phyloP scores from a whole-genome alignment of 2,329 filamentous ascomycete genomes.

The Verticillium dahliae region DNA sequence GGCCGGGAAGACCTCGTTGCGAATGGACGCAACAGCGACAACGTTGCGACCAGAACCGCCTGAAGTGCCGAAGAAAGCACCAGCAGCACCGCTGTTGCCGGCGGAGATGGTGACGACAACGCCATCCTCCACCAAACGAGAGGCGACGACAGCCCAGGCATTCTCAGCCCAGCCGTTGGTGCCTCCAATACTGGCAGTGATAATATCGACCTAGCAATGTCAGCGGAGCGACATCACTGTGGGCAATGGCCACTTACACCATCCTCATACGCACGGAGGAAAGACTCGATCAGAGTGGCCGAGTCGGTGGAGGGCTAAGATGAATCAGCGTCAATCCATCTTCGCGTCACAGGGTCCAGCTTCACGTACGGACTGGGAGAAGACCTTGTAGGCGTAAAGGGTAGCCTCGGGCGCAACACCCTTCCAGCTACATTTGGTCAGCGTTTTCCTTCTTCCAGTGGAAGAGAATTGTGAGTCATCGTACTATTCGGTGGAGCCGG shows the following conservation, averaged over 20 bases:
- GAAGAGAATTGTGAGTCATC: background rate
- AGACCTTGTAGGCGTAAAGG: conserved; percentile 19
- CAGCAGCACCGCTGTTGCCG: conserved; percentile 42
- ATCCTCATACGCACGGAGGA: conserved; percentile 25
- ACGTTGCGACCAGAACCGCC: conserved; percentile 32
- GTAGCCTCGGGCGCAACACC: conserved; percentile 21
- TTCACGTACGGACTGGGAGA: conserved; percentile 4
- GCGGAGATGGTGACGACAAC: conserved; percentile 44
- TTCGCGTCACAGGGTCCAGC: background rate
- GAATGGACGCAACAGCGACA: conserved; percentile 35
- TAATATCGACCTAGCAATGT: conserved; percentile 25
- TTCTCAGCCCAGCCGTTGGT: conserved; percentile 1
- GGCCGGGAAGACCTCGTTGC: conserved; percentile 21
- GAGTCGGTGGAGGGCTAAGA: conserved; percentile 1
- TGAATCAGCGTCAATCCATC: background rate
- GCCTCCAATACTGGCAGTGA: conserved; percentile 31
- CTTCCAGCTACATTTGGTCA: conserved; percentile 6
- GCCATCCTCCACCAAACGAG: conserved; percentile 24
- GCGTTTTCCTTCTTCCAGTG: background rate
- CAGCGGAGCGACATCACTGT: background rate
- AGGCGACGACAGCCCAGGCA: background rate
- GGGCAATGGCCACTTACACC: conserved; percentile 13
- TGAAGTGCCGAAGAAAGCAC: conserved; percentile 36
- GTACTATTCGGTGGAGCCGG: conserved; percentile 23
- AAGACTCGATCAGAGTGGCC: conserved; percentile 21